Percentiles rank a stretch among this genome's conserved stretches.
Conservation (phyloP, 441 rosid genomes). For the Melastoma candidum region DNA sequence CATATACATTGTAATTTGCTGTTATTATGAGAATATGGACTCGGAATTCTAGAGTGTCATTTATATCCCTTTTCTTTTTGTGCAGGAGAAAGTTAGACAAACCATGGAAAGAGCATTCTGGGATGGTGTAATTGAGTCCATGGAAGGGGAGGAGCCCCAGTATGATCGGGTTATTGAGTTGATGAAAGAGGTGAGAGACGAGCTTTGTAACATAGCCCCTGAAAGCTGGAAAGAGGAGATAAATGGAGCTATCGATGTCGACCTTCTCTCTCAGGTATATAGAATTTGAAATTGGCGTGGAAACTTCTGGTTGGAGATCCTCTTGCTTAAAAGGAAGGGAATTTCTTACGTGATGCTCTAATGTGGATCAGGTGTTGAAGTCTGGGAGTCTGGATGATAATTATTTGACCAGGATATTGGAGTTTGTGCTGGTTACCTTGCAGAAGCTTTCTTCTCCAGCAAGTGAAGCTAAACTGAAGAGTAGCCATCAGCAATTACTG, state of each 20-base stretch:
- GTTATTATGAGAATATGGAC: too few relatives aligned
- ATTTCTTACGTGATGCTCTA: conserved; percentile 5
- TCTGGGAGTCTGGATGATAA: conserved; percentile 59
- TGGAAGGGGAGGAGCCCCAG: conserved; percentile 46
- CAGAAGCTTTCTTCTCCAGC: conserved; percentile 77
- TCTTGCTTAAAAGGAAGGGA: not conserved
- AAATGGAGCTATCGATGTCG: conserved; percentile 60
- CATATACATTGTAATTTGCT: too few relatives aligned
- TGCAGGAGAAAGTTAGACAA: conserved; percentile 57
- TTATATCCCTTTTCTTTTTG: not conserved
- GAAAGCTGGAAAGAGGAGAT: conserved; percentile 75
- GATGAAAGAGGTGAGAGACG: conserved; percentile 86
- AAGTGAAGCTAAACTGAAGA: conserved; percentile 56
- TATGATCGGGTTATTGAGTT: conserved; percentile 60
- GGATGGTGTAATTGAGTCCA: conserved; percentile 65
- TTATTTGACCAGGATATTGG: conserved; percentile 75
- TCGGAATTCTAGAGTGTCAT: not conserved
- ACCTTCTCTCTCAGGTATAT: conserved; percentile 70
- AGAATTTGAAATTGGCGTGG: not conserved
- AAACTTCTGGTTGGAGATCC: too few relatives aligned
- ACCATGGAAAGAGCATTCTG: conserved; percentile 86
- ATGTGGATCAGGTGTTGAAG: conserved; percentile 43
- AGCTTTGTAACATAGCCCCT: conserved; percentile 76
- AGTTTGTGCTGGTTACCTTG: conserved; percentile 63
- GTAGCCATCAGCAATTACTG: conserved; percentile 38